Evolutionary conservation across 2,329 filamentous ascomycete genomes (phyloP), one percentile per base, ranked within the genome.

Genomic region (Diatrype stigma): DNA sequence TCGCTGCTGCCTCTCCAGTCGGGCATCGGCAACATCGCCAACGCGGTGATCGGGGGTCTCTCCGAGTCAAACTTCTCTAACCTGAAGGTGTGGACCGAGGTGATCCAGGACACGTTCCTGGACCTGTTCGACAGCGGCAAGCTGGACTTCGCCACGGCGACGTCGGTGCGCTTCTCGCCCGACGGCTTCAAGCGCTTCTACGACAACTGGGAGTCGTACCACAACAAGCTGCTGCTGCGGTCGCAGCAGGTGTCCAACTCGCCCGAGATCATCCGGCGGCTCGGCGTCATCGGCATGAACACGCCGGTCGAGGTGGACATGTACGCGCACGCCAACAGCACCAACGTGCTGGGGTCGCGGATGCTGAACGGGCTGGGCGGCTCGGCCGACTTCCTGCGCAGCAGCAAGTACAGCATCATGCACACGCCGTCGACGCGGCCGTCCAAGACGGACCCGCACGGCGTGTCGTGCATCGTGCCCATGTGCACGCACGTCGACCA

Each of bases 211-310:
- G 87, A 93, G 59, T 67, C 74, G 35, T 96, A 96, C 71, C 77
- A 87, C 46, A 79, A 86, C 66, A 93, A 92, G 75, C 82, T 95
- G 2, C 86, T 96, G 51, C 84, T 96, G 45, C 88, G 91, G 56
- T 86, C 86, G n/a, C 90, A 96, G 74, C 83, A 89, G 67, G 88
- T 96, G 10, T 92, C 87, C 64, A 96, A 96, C 79, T 87, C 85
- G 2, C 90, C 90, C 53, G 90, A 96, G 72, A 91, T 96, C 72
- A 96, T 96, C 74, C 84, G 89, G 50, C 82, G 90, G 23, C 77
- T 96, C 1, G 90, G 90, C 54, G 85, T 91, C 59, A 96, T 96
- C 61, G 90, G 89, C 68, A 96, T 96, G 90, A 96, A 96, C 79
- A 96, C 90, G 0, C 90, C 90, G 21, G 89, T 96, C 45, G 91